Base-by-base conservation (phyloP, 805 yeast species). In the Lachancea lanzarotensis region DNA sequence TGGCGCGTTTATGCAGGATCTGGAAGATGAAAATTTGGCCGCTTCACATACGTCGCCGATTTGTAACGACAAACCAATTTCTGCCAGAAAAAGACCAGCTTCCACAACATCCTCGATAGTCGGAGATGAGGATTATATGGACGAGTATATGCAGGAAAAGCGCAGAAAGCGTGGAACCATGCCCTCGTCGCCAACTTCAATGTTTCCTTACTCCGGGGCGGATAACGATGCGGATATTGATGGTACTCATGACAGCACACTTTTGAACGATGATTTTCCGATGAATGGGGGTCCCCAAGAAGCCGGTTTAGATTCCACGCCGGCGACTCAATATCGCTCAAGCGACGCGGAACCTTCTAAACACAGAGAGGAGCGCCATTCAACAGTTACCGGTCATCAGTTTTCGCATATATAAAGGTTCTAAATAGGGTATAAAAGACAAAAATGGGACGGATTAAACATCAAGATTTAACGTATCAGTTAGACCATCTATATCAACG, bases 161-260 rank as follows among this genome's bases (percentile, higher is more conserved):
- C 34, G 50, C 16, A 59, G 60, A 32, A 54, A 56, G 31, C 57
- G 57, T 35, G 52, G 56, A 20, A 51, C 55, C 6, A 55, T 63
- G 50, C 66, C 66, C 12, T 61, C 66, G 1, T 61, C 66, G 9
- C 68, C 66, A 7, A 53, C 57, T 13, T 56, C 57, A 37, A 57
- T 58, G 56, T 60, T 56, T 39, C 54, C 50, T 16, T 60, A 59
- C 33, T 53, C 48, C 46, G 47, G 37, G 37, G 51, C 45, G 30
- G 48, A 47, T 10, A 45, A 40, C n/a, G 36, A 42, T n/a, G 48
- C 30, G 9, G 35, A 17, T 32, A 17, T 32, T 17, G 37, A 36
- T 20, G 44, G 33, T 10, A 30, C 13, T 8, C 18, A 49, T 12
- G 45, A 48, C 12, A 52, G 44, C 16, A 52, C 62, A 17, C 52